Base-by-base conservation (phyloP, 2,329 filamentous ascomycete species). In the Arachnomyces sp. region DNA sequence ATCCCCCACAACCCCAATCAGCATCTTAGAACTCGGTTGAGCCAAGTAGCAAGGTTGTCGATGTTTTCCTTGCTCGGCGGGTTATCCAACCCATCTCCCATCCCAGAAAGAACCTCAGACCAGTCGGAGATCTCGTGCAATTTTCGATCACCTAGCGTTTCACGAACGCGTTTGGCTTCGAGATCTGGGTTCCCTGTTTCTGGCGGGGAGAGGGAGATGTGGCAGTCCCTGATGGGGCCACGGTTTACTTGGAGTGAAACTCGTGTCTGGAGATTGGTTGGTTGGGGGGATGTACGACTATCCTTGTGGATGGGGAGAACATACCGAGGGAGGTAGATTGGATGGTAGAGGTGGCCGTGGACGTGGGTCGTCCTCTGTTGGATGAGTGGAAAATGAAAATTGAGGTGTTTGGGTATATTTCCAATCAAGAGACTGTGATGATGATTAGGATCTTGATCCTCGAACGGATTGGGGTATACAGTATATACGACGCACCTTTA, bases 371-470 rank as follows among this genome's bases (percentile, higher is more conserved):
- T 77, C 67, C 47, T 77, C 67, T 46, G 72, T 73, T 29, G 81
- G 63, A 58, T 74, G 66, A 3, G 74, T 79, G 3, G 76, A 78
- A 49, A 90, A 79, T 6, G 74, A 78, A 59, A 94, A 95, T 40
- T 81, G 81, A 1, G 89, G 89, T 2, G 89, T 94, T 64, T 94
- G 88, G 2, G 76, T 76, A 61, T 82, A 94, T 43, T 82, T 82
- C 87, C 88, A 95, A 52, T 64, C 61, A 40, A 49, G 34, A 31
- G 58, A 72, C 55, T 70, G 20, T 25, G 5, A 51, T 38, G 33
- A 28, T 39, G 36, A 25, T 40, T 40, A 36, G 28, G 25, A n/a
- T 28, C 7, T n/a, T 8, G 7, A 16, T 18, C 25, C 31, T 3
- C 13, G 25, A 7, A n/a, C 5, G 15, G 32, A 32, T n/a, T 7